A percentile compares a stretch with the other conserved stretches of the same genome.
Conservation (phyloP, 805 yeast genomes). For the Schwanniomyces vanrijiae region DNA sequence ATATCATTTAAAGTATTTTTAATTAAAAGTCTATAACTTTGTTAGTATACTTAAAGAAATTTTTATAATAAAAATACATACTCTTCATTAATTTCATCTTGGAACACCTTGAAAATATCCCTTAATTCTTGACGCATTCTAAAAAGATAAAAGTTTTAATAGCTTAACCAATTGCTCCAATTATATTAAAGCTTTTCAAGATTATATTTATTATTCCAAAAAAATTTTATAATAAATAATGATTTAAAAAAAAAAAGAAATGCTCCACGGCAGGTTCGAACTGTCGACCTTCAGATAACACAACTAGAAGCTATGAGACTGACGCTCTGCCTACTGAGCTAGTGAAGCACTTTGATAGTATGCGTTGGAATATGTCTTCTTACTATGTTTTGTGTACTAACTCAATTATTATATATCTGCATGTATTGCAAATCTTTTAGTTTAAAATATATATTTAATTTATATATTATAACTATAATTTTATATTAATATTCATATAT, state of each 20-base stretch:
- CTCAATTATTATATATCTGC: too few species aligned
- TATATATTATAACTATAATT: too few species aligned
- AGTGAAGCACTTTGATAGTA: conserved; percentile 14
- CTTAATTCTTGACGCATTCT: neutral
- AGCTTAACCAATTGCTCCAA: too few species aligned
- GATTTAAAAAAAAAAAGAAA: conserved; percentile 12
- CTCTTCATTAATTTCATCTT: conserved; percentile 7
- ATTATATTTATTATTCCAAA: neutral
- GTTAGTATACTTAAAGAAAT: neutral
- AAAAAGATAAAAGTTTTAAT: neutral
- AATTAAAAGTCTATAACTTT: conserved; percentile 5
- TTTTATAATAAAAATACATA: conserved; percentile 1
- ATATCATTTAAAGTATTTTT: conserved; percentile 10
- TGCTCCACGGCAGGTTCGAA: conserved; percentile 50
- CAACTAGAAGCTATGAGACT: conserved; percentile 22
- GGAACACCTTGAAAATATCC: conserved; percentile 5
- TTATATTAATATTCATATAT: too few species aligned
- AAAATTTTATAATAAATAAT: neutral
- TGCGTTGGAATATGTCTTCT: neutral
- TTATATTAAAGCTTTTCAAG: too few species aligned
- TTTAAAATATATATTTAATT: too few species aligned
- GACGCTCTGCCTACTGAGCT: conserved; percentile 26
- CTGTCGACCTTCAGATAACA: conserved; percentile 48
- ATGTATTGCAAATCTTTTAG: too few species aligned
- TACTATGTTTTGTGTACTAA: too few species aligned